Conservation (phyloP, 495 filamentous ascomycete species). For the Talaromyces ruber region DNA sequence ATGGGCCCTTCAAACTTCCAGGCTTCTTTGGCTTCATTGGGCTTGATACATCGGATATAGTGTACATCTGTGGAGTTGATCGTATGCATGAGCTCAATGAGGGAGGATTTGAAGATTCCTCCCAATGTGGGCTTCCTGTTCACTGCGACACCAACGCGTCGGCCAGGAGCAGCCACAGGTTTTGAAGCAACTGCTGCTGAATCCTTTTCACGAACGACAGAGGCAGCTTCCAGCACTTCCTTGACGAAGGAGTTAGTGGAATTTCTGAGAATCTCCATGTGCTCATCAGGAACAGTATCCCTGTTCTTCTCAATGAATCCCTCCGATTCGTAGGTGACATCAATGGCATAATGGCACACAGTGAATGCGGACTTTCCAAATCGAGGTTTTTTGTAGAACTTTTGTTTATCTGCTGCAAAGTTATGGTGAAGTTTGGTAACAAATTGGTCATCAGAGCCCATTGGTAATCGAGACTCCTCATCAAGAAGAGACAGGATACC, state of each 20-base stretch:
- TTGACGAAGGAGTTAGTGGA: constrained; percentile 81
- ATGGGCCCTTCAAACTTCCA: constrained; percentile 99
- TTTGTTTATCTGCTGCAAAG: constrained; percentile 83
- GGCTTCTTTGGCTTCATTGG: constrained; percentile 91
- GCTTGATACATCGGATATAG: constrained; percentile 99
- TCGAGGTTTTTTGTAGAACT: constrained; percentile 96
- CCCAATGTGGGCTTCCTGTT: constrained; percentile 95
- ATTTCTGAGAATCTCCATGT: constrained; percentile 80
- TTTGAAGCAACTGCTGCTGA: constrained; percentile 63
- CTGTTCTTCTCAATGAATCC: constrained; percentile 99
- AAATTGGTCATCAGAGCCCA: constrained; percentile 96
- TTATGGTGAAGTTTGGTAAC: constrained; percentile 96
- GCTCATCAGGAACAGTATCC: constrained; percentile 97
- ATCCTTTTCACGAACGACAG: constrained; percentile 85
- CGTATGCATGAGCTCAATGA: constrained; percentile 96
- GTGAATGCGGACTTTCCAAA: constrained; percentile 98
- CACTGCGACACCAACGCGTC: constrained; percentile 81
- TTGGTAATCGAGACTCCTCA: constrained; percentile 92
- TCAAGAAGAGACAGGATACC: constrained; percentile 89
- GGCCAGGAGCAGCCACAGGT: constrained; percentile 55
- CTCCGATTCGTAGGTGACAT: constrained; percentile 99
- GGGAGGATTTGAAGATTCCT: constrained; percentile 95
- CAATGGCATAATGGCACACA: constrained; percentile 96
- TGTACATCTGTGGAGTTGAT: constrained; percentile 98
- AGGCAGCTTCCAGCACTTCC: constrained; percentile 77